Percentiles rank a stretch among this genome's conserved stretches.
Evolutionary conservation across 2,329 filamentous ascomycete genomes (phyloP).

Genomic region (Pseudocercospora crystallina): DNA sequence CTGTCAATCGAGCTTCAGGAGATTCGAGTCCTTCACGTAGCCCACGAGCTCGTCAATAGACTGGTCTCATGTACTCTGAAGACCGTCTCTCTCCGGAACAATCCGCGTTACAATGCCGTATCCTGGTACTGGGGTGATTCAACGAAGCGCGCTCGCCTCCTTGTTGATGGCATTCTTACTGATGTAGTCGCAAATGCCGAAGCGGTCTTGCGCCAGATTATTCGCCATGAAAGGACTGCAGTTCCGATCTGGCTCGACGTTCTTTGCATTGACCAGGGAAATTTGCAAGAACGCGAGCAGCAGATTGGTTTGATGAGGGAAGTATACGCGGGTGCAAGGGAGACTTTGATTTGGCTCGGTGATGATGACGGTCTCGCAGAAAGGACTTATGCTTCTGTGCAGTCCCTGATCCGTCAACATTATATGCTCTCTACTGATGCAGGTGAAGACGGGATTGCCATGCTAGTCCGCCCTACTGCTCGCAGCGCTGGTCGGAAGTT

Average conservation of each 20-base stretch:
- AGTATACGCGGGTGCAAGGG: background rate
- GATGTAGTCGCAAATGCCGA: too few relatives aligned
- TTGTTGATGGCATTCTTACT: too few relatives aligned
- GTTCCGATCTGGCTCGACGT: constrained; percentile 3
- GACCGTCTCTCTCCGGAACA: too few relatives aligned
- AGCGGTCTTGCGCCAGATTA: too few relatives aligned
- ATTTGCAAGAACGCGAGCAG: background rate
- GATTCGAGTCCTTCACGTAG: too few relatives aligned
- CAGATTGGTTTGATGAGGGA: background rate
- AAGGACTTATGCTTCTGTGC: background rate
- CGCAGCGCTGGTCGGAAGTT: background rate
- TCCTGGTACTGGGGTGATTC: too few relatives aligned
- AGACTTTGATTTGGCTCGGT: background rate
- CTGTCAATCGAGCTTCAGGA: too few relatives aligned
- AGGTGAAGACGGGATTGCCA: background rate
- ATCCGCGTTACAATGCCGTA: too few relatives aligned
- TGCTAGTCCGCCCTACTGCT: too few relatives aligned
- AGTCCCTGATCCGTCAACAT: background rate
- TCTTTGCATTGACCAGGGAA: background rate
- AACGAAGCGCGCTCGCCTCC: too few relatives aligned
- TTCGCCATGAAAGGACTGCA: background rate
- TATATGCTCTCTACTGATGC: background rate
- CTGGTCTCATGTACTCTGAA: too few relatives aligned
- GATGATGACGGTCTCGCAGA: background rate
- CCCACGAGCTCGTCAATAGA: too few relatives aligned